Percentiles rank a stretch among this genome's conserved stretches.
These are phyloP conservation scores for Trichoderma endophyticum DNA, from an alignment of 2,329 filamentous ascomycete species.

Conservation along the genomic window DNA sequence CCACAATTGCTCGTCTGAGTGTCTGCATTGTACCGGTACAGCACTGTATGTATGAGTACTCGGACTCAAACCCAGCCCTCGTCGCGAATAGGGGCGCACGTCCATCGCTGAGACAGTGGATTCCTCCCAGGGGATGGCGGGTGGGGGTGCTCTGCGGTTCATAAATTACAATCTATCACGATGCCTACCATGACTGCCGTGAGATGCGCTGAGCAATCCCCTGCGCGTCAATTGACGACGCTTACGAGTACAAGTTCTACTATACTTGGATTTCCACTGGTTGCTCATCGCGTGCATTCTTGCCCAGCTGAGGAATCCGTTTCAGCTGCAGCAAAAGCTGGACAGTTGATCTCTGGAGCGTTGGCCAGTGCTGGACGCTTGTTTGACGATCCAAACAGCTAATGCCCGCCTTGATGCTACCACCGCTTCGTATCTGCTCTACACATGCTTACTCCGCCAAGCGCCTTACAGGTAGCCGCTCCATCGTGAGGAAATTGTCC, in stretches of 20 bases:
- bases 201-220: background rate
- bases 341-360: background rate
- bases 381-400: slow-evolving; percentile 1
- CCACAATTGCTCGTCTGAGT: background rate
- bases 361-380: background rate
- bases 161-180: background rate
- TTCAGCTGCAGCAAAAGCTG: background rate
- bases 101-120: slow-evolving; percentile 15
- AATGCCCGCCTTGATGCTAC: background rate
- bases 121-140: slow-evolving; percentile 11
- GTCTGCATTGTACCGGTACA: background rate
- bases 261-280: background rate
- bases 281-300: background rate
- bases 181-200: background rate
- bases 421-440: background rate
- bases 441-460: background rate
- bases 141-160: slow-evolving; percentile 3
- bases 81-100: slow-evolving; percentile 8
- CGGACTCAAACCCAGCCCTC: background rate
- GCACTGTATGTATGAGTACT: background rate
- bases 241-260: background rate
- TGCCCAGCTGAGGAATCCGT: background rate
- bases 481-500: background rate
- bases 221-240: background rate
- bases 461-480: background rate